Percentiles rank a stretch among this genome's conserved stretches.
These are phyloP conservation scores for Boletus bicolor DNA, from an alignment of 768 basidiomycete genomes.

Conservation along the genomic window DNA sequence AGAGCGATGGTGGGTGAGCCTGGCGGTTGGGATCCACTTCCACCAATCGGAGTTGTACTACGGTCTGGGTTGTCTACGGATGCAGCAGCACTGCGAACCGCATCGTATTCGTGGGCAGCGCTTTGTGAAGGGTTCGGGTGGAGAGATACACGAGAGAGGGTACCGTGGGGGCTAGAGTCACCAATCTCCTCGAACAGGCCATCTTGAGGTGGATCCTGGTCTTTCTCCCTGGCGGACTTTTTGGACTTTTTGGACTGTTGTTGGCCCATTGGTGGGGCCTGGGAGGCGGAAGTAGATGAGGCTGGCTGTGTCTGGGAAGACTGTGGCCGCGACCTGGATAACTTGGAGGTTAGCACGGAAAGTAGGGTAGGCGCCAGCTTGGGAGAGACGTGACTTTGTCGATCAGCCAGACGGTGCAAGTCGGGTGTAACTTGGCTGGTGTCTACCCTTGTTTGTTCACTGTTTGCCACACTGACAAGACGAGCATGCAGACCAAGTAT, in stretches of 20 bases:
- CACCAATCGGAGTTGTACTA: constrained; percentile 38
- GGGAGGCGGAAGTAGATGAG: constrained; percentile 36
- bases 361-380: constrained; percentile 83
- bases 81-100: constrained; percentile 32
- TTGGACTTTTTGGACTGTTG: constrained; percentile 80
- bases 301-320: constrained; percentile 69
- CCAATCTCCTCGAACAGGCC: constrained; percentile 39
- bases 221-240: constrained; percentile 69
- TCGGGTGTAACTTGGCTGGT: constrained; percentile 19
- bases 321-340: constrained; percentile 67
- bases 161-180: constrained; percentile 37
- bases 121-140: constrained; percentile 40
- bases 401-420: constrained; percentile 26
- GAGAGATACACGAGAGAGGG: constrained; percentile 45
- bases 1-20: constrained; percentile 32
- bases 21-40: constrained; percentile 35
- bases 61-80: constrained; percentile 33
- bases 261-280: constrained; percentile 68
- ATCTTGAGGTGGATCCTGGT: constrained; percentile 48
- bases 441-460: constrained; percentile 33
- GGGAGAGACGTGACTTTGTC: constrained; percentile 29
- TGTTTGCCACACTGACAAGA: constrained; percentile 21
- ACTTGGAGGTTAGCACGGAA: constrained; percentile 69
- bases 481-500: no score
- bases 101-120: constrained; percentile 34